These are phyloP conservation scores for Termitomyces sp. DNA, from an alignment of 768 basidiomycete species.

Conservation along the genomic window DNA sequence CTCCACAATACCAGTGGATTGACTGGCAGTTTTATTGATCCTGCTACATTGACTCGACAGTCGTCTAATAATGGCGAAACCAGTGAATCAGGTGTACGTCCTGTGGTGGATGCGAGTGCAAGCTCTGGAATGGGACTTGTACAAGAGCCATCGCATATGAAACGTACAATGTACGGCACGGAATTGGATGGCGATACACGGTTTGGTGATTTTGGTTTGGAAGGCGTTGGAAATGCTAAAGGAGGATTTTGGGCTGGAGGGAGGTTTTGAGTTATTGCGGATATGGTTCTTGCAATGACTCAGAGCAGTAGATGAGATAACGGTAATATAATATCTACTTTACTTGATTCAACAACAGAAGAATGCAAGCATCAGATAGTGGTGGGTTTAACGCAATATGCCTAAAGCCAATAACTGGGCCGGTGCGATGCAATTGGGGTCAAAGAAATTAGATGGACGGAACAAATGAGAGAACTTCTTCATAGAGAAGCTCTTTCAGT, in stretches of 20 bases:
- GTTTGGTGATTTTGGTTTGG: constrained; percentile 81
- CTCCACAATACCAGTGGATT: constrained; percentile 25
- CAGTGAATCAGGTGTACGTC: constrained; percentile 38
- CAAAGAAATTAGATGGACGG: constrained; percentile 48
- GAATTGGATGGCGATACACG: constrained; percentile 80
- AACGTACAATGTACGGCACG: constrained; percentile 81
- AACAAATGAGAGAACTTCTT: constrained; percentile 77
- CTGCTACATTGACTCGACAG: constrained; percentile 34
- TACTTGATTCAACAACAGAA: constrained; percentile 17
- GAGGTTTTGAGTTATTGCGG: constrained; percentile 29
- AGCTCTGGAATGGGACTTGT: constrained; percentile 19
- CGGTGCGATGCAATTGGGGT: not conserved
- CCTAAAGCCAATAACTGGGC: constrained; percentile 8
- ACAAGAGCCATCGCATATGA: constrained; percentile 40
- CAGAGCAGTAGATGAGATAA: not conserved
- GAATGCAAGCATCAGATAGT: constrained; percentile 12
- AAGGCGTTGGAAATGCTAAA: constrained; percentile 63
- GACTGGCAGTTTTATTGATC: constrained; percentile 36
- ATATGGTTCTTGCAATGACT: not conserved
- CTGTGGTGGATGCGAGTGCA: constrained; percentile 31
- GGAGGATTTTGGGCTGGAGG: constrained; percentile 55
- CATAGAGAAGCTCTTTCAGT: constrained; percentile 79
- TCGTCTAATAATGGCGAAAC: constrained; percentile 20
- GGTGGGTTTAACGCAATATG: constrained; percentile 13
- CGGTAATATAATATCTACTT: constrained; percentile 5